Percentiles rank a stretch among this genome's conserved stretches.
Evolutionary conservation across 1,139 yeast species (phyloP).

Genomic region (Taphrina confusa): DNA sequence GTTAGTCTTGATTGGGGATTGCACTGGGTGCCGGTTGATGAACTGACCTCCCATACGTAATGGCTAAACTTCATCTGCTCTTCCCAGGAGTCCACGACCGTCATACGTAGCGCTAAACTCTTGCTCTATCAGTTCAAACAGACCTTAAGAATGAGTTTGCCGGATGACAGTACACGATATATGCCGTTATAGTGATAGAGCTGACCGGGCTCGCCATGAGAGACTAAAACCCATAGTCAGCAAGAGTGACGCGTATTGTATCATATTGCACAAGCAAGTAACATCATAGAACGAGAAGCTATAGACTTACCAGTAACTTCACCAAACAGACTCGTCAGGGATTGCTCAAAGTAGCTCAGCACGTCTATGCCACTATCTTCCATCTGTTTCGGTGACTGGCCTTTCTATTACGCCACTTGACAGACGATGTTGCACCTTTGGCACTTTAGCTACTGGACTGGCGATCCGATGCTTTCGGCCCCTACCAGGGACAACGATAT

Average conservation of each 20-base stretch:
- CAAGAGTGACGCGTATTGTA: too few species aligned
- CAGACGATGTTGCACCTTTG: too few species aligned
- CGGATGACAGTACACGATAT: neutral
- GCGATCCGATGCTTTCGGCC: too few species aligned
- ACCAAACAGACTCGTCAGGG: constrained; percentile 15
- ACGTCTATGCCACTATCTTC: too few species aligned
- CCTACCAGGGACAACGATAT: too few species aligned
- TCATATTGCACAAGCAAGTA: too few species aligned
- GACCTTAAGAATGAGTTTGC: neutral
- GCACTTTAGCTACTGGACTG: too few species aligned
- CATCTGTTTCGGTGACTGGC: too few species aligned
- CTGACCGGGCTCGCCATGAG: constrained; percentile 31
- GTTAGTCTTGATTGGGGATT: too few species aligned
- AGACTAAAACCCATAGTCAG: constrained; percentile 4
- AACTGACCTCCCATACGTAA: constrained; percentile 18
- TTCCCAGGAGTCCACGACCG: constrained; percentile 2
- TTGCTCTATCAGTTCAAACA: too few species aligned
- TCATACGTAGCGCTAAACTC: constrained; percentile 3
- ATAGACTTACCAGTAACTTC: constrained; percentile 13
- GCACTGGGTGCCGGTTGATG: too few species aligned
- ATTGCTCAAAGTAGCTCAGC: constrained; percentile 14
- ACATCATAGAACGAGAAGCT: neutral
- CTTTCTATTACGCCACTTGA: too few species aligned
- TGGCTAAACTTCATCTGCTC: constrained; percentile 24
- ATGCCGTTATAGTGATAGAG: neutral